A percentile compares a stretch with the other conserved stretches of the same genome.
Evolutionary conservation across 768 basidiomycete genomes (phyloP).

Genomic region (Hemileccinum impolitum): DNA sequence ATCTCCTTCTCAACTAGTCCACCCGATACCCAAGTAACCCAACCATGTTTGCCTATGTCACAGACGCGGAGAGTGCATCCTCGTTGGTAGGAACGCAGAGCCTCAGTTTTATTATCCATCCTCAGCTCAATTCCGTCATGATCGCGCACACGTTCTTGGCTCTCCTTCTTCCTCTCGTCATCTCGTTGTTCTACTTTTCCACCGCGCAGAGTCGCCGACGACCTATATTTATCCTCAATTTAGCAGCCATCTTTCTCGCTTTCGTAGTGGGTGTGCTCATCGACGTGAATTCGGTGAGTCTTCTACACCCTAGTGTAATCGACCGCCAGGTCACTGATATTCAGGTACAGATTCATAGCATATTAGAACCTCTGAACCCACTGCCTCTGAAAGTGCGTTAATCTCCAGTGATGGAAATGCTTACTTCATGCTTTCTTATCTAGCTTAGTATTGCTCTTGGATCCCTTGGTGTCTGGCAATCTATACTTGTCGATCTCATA

Average conservation of each 20-base stretch:
- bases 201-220: conserved; percentile 10
- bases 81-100: neutral
- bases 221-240: conserved; percentile 22
- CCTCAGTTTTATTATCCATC: conserved; percentile 2
- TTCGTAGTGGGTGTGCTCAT: conserved; percentile 12
- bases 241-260: conserved; percentile 10
- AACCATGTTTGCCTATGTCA: conserved; percentile 5
- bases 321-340: neutral
- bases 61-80: neutral
- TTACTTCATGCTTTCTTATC: neutral
- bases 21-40: conserved; percentile 1
- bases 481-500: conserved; percentile 24
- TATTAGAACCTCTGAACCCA: conserved; percentile 20
- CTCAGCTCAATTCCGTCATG: conserved; percentile 19
- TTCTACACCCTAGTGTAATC: neutral
- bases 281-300: conserved; percentile 10
- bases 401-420: neutral
- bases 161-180: conserved; percentile 18
- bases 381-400: conserved; percentile 7
- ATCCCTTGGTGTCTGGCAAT: conserved; percentile 20
- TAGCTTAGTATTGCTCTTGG: conserved; percentile 19
- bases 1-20: neutral
- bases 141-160: conserved; percentile 20
- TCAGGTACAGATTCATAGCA: conserved; percentile 17
- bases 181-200: conserved; percentile 19